phyloP scores from a whole-genome alignment of 371 early-diverging fungal genomes.

The Mucor irregularis region DNA sequence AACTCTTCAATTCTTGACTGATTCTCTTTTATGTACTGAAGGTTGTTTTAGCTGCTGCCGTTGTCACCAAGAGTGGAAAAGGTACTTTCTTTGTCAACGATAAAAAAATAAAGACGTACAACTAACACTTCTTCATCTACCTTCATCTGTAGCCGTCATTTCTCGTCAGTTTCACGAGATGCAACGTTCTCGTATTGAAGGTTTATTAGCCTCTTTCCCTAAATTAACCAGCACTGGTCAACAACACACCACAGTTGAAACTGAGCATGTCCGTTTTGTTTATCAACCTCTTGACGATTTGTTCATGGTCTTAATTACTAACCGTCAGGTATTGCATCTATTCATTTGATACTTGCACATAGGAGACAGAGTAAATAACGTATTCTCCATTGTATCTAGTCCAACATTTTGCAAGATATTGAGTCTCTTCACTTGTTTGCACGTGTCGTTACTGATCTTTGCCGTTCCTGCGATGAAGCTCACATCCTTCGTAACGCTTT shows the following conservation, averaged over 20 bases:
- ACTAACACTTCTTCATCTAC: neutral
- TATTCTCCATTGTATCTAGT: conserved; percentile 28
- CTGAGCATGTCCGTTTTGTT: conserved; percentile 94
- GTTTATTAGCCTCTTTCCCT: conserved; percentile 93
- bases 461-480: conserved; percentile 78
- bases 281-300: conserved; percentile 96
- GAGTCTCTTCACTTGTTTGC: conserved; percentile 93
- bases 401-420: conserved; percentile 91
- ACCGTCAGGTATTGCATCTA: conserved; percentile 58
- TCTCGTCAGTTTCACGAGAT: conserved; percentile 97
- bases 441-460: conserved; percentile 89
- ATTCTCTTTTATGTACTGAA: too few species aligned
- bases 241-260: conserved; percentile 97
- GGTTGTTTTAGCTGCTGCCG: conserved; percentile 87
- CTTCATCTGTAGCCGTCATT: conserved; percentile 72
- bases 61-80: conserved; percentile 94
- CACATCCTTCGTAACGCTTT: conserved; percentile 81
- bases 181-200: conserved; percentile 96
- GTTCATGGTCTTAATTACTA: conserved; percentile 89
- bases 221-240: conserved; percentile 89
- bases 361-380: neutral
- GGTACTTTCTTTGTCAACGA: conserved; percentile 51
- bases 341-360: neutral
- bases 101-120: neutral
- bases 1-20: too few species aligned